Evolutionary conservation across 2,329 filamentous ascomycete species (phyloP).

Genomic region (Colletotrichum brevisporum): DNA sequence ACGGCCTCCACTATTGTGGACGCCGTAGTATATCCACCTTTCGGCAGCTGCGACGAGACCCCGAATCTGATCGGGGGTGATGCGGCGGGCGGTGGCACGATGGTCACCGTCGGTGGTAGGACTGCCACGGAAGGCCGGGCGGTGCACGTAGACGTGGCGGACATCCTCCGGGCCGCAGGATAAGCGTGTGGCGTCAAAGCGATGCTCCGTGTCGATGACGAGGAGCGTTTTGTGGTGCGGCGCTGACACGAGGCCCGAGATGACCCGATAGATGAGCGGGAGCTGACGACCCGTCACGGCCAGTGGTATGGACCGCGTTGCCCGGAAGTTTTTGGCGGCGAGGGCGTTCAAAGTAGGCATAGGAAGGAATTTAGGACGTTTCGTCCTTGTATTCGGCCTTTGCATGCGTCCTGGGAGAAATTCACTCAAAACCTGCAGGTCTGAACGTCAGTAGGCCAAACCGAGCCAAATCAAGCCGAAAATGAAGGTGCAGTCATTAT

Average conservation of each 20-base stretch:
- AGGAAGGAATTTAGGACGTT: slow-evolving; percentile 50
- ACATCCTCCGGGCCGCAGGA: slow-evolving; percentile 55
- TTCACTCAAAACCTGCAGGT: slow-evolving; percentile 47
- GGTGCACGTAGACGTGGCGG: slow-evolving; percentile 66
- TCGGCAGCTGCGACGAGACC: slow-evolving; percentile 58
- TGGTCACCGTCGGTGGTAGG: slow-evolving; percentile 43
- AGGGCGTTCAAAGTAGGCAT: slow-evolving; percentile 64
- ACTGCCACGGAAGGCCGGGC: slow-evolving; percentile 50
- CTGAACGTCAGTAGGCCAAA: slow-evolving; percentile 31
- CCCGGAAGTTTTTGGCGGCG: slow-evolving; percentile 60
- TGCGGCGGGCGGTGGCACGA: slow-evolving; percentile 34
- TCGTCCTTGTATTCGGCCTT: slow-evolving; percentile 19
- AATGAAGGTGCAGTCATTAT: too few species aligned
- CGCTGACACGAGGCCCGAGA: slow-evolving; percentile 64
- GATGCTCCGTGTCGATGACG: slow-evolving; percentile 68
- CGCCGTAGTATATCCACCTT: slow-evolving; percentile 65
- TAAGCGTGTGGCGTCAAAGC: slow-evolving; percentile 68
- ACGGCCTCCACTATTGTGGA: slow-evolving; percentile 58
- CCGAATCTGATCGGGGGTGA: slow-evolving; percentile 45
- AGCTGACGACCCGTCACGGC: slow-evolving; percentile 67
- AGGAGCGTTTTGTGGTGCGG: slow-evolving; percentile 65
- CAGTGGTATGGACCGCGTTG: slow-evolving; percentile 62
- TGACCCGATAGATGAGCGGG: slow-evolving; percentile 69
- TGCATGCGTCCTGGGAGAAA: slow-evolving; percentile 42
- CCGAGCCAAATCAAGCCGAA: too few species aligned